Conservation (phyloP, 768 basidiomycete species). For the Termitomyces sp. region DNA sequence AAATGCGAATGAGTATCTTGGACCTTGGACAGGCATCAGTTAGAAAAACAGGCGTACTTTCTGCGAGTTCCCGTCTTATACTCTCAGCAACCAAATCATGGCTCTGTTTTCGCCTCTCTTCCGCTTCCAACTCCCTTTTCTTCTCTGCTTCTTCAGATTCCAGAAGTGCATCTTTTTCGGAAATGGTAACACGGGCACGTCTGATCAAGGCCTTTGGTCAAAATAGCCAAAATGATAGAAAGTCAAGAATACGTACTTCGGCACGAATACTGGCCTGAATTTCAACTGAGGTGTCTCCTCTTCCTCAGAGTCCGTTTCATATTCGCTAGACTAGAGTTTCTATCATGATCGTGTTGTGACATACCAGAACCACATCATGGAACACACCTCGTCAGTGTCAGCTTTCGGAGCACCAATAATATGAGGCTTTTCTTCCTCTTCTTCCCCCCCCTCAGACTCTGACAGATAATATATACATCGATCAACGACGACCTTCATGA, state of each 20-base stretch:
- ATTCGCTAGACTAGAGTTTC: conserved; percentile 69
- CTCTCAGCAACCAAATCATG: conserved; percentile 94
- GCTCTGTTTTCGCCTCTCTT: conserved; percentile 81
- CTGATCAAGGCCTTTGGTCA: conserved; percentile 33
- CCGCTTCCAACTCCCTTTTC: conserved; percentile 68
- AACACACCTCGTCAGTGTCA: conserved; percentile 42
- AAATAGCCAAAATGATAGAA: not conserved
- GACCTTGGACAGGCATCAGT: not conserved
- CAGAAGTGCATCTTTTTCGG: conserved; percentile 60
- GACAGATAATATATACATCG: conserved; percentile 1
- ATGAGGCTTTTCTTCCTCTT: conserved; percentile 22
- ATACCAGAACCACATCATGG: not conserved
- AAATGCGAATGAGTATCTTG: conserved; percentile 1
- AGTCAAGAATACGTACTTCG: conserved; percentile 58
- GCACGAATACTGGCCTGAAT: conserved; percentile 91
- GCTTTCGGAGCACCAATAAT: conserved; percentile 13
- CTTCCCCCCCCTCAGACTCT: conserved; percentile 49
- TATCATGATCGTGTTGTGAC: conserved; percentile 10
- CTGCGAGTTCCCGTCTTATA: conserved; percentile 84
- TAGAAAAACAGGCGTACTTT: conserved; percentile 56
- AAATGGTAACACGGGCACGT: conserved; percentile 70
- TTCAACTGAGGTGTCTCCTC: conserved; percentile 70
- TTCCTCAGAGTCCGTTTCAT: conserved; percentile 75
- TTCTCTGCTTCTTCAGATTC: conserved; percentile 73
- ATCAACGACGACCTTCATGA: conserved; percentile 6